Base-by-base conservation (phyloP, 169 alveolate genomes). In the Ichthyophthirius multifiliis region DNA sequence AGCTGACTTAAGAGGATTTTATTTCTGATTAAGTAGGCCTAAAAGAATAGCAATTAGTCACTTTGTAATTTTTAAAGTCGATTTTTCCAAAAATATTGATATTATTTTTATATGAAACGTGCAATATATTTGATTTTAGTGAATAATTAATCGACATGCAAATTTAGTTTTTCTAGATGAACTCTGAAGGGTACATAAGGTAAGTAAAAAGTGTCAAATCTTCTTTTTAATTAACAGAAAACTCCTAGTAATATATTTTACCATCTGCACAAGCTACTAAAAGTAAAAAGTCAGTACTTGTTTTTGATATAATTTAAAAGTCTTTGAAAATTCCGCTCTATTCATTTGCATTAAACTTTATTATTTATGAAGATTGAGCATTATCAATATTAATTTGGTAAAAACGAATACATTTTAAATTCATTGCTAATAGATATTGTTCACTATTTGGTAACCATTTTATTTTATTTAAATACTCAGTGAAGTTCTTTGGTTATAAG, bases 221-320 rank as follows among this genome's bases (percentile, higher is more conserved):
- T 20, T 55, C 71, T 27, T 39, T 55, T 27, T 55, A 23, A 13
- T 55, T 13, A 55, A 39, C 31, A 0, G 43, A 34, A 10, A 55
- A 55, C 13, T 55, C 71, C 16, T 55, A 55, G 31, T 55, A 55
- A 23, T 55, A 55, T 13, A 55, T 39, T 27, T 39, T 55, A 0
- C 71, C 71, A 55, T 55, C 71, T 10, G 71, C 71, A 27, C 71
- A 55, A 27, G 71, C 71, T 27, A 55, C 71, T n/a, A 55, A 55
- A 1, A 55, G 43, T 10, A 55, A 27, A 16, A 55, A 55, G 3
- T 55, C 71, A 27, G 0, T 6, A 10, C 15, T 13, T 13, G 30
- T 27, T 15, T 55, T 55, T 27, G 31, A 27, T 55, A 20, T 27
- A 9, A 9, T 41, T 41, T 41, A 41, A 55, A 55, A 55, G 43